phyloP scores from a whole-genome alignment of 805 yeast species.

The Millerozyma acaciae region DNA sequence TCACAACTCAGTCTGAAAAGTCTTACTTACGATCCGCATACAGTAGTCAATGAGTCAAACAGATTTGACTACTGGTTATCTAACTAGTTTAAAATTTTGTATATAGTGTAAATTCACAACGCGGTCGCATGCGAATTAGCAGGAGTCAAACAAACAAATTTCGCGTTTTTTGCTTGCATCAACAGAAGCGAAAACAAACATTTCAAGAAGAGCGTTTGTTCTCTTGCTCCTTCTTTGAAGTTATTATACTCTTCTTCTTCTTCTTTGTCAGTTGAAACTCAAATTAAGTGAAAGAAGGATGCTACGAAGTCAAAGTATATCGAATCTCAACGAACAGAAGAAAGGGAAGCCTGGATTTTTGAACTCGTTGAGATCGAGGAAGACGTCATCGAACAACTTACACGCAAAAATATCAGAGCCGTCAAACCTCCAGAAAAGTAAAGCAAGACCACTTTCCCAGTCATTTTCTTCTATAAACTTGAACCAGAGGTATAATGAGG shows the following conservation, averaged over 20 bases:
- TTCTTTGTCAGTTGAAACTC: not conserved
- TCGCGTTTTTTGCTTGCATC: not conserved
- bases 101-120: not conserved
- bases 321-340: constrained; percentile 19
- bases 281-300: constrained; percentile 8
- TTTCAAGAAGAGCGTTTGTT: not conserved
- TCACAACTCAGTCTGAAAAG: constrained; percentile 1
- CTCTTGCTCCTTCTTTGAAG: not conserved
- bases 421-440: constrained; percentile 1
- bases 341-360: constrained; percentile 14
- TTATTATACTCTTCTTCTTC: not conserved
- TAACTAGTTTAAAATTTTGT: not conserved
- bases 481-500: constrained; percentile 6
- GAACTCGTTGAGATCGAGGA: constrained; percentile 13
- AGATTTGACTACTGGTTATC: constrained; percentile 12
- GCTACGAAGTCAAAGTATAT: constrained; percentile 26
- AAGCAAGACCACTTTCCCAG: constrained; percentile 9
- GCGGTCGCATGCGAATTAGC: not conserved
- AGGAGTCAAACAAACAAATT: not conserved
- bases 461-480: constrained; percentile 10
- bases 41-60: constrained; percentile 8
- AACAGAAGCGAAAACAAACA: not conserved
- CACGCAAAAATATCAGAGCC: constrained; percentile 2
- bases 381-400: constrained; percentile 7
- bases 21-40: constrained; percentile 5